Evolutionary conservation across 352 stramenopile genomes (phyloP).

Genomic region (Globisporangium cylindrosporum): DNA sequence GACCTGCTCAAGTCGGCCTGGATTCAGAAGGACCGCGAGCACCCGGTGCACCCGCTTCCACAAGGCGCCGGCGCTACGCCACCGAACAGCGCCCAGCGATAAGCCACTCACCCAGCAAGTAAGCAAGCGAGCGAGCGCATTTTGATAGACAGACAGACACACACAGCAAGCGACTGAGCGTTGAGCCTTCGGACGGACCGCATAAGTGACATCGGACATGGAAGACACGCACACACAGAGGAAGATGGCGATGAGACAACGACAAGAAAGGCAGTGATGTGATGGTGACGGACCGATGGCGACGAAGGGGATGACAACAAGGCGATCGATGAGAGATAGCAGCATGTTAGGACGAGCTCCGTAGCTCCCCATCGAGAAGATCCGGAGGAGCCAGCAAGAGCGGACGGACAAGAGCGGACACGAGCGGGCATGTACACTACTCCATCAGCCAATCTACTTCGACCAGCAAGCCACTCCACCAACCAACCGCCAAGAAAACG

Average conservation of each 20-base stretch:
- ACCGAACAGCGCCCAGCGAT: constrained; percentile 6
- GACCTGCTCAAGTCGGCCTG: constrained; percentile 57
- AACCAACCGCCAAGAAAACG: neutral
- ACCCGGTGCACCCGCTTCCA: constrained; percentile 13
- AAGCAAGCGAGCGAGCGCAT: neutral
- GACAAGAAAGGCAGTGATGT: neutral
- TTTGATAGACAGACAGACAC: constrained; percentile 1
- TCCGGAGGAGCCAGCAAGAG: neutral
- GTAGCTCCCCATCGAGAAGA: neutral
- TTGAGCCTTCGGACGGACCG: neutral
- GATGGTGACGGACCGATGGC: neutral
- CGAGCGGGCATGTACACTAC: constrained; percentile 7
- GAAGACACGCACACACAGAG: neutral
- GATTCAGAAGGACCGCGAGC: constrained; percentile 60
- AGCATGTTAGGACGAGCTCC: neutral
- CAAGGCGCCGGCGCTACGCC: constrained; percentile 1
- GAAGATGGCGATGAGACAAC: neutral
- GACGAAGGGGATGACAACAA: neutral
- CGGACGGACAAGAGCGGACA: neutral
- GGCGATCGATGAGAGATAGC: neutral
- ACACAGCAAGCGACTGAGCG: neutral
- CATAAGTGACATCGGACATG: neutral
- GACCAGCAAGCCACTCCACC: neutral
- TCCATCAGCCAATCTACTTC: neutral
- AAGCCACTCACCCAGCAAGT: neutral